Base-by-base conservation (phyloP, 1,284 basidiomycete species). In the Apiotrichum gamsii region DNA sequence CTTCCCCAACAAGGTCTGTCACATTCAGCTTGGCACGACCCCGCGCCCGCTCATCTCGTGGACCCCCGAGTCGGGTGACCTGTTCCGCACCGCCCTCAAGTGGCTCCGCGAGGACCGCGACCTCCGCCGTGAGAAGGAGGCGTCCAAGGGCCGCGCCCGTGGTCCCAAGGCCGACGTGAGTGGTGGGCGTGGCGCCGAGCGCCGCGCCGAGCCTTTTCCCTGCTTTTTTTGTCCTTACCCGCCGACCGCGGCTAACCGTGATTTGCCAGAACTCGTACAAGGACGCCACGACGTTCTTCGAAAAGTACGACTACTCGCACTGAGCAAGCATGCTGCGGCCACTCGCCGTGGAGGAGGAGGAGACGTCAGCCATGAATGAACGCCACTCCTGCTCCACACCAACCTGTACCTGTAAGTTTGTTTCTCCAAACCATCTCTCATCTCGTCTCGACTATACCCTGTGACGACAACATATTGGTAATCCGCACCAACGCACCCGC, bases 1-100 rank as follows among this genome's bases (percentile, higher is more conserved):
- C 23, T 94, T 94, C 75, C 91, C 91, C 3, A 94, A 90, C 1
- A 87, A 93, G 64, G 77, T 95, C 49, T 83, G 83, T 5, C 91
- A 95, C 67, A 85, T 96, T 79, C 82, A 85, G 43, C 77, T 90
- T 43, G 91, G 91, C 11, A 72, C 76, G 11, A 70, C 73, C 2
- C 78, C 84, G 14, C 78, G 76, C 1, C 75, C 77, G 19, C 83
- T 87, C 3, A 77, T 80, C 15, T 62, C 78, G 3, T 95, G 90
- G 90, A 79, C 81, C 4, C 69, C 79, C 56, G 42, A 39, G n/a
- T 24, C 37, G 11, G 51, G 79, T 10, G 71, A 75, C 10, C 70
- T 96, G 35, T 85, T 94, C 64, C 70, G 74, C 6, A 73, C 87
- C 9, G 90, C 90, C 6, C 71, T 95, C 37, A 77, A 80, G 33